Conservation (phyloP, 148 eudicot species). For the Mesembryanthemum crystallinum region DNA sequence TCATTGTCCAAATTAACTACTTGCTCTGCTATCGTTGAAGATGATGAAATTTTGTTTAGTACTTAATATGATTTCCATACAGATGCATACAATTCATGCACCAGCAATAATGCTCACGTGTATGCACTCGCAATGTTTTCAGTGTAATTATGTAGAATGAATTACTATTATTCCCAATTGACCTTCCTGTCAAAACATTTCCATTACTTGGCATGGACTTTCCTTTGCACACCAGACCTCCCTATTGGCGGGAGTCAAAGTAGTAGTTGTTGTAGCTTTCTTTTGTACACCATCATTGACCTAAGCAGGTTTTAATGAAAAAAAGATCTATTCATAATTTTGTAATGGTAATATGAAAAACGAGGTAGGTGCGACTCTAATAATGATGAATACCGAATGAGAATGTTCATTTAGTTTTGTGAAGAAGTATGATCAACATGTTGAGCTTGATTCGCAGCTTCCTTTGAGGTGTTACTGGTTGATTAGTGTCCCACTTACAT, state of each 20-base stretch:
- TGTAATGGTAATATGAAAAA: not conserved
- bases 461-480: not conserved
- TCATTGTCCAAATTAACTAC: not conserved
- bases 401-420: not conserved
- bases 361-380: not conserved
- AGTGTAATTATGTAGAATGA: not conserved
- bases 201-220: not conserved
- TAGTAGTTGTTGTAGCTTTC: not conserved
- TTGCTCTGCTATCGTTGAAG: not conserved
- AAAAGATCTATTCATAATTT: not conserved
- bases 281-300: not conserved
- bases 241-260: no score
- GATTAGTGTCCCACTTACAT: not conserved
- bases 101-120: not conserved
- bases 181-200: not conserved
- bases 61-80: not conserved
- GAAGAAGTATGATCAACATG: not conserved
- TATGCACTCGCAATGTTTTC: not conserved
- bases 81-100: not conserved
- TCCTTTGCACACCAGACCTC: no score
- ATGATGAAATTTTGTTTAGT: not conserved
- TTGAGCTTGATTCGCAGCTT: not conserved
- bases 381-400: not conserved
- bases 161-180: not conserved
- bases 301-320: not conserved